Base-by-base conservation (phyloP, 1,284 basidiomycete species). In the Ustilago loliicola region DNA sequence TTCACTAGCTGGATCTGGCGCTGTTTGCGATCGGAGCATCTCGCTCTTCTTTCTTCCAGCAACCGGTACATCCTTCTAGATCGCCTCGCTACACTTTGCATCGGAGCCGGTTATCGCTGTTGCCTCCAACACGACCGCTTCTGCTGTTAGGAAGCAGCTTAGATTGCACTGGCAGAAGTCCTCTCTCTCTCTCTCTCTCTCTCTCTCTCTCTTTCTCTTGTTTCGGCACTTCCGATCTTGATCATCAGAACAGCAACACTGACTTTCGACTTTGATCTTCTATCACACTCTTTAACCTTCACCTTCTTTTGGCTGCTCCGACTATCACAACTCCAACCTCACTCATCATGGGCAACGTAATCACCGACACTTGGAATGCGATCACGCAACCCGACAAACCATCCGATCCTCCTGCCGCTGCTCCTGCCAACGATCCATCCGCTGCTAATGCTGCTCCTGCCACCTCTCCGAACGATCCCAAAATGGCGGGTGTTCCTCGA, bases 401-500 rank as follows among this genome's bases (percentile, higher is more conserved):
- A 10, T 45, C 42, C n/a, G 25, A 50, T 50, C 25, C 48, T 27
- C 25, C 27, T 29, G 5, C 48, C 2, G 8, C 9, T 25, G n/a
- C 23, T 48, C n/a, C 21, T 25, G 21, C 65, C 27, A 15, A 36
- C 13, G 10, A 36, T 9, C 23, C 38, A 15, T 29, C 38, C 10
- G 23, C 42, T 17, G 6, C 29, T n/a, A n/a, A 19, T 30, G 34
- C 53, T 61, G 27, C 59, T 52, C 7, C 63, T 47, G 48, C 30
- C 51, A 45, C 40, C 34, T 25, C 38, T n/a, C 15, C 40, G 29
- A 38, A 50, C 38, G 6, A 29, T 23, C 9, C 29, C 19, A 34
- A 30, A 29, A 38, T 72, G 25, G 70, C 70, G 6, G 64, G 60
- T 45, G 25, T 59, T 45, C 32, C 55, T 21, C 69, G 69, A 55